These are phyloP conservation scores for Claviceps pazoutovae DNA, from an alignment of 2,329 filamentous ascomycete genomes.

Conservation along the genomic window DNA sequence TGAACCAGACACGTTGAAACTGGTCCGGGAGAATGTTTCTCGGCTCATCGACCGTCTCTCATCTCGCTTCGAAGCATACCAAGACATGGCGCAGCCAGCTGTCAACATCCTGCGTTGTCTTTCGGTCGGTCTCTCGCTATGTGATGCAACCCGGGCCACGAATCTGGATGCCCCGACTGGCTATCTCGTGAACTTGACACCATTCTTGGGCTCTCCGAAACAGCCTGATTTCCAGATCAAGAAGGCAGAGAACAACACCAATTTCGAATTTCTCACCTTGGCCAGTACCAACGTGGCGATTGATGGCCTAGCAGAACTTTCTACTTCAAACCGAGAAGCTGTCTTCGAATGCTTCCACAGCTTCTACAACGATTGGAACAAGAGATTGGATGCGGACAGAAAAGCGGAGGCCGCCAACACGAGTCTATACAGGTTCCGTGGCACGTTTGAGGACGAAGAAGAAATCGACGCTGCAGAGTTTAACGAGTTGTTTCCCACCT, in stretches of 20 bases:
- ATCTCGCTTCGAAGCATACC: constrained; percentile 61
- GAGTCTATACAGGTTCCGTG: constrained; percentile 73
- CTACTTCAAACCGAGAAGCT: constrained; percentile 30
- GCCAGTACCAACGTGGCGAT: constrained; percentile 25
- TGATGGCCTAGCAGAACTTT: constrained; percentile 30
- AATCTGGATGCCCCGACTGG: constrained; percentile 21
- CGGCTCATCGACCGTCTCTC: constrained; percentile 58
- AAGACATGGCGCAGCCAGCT: constrained; percentile 68
- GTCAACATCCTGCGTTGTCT: constrained; percentile 69
- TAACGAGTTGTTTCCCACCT: constrained; percentile 68
- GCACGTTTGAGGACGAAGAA: constrained; percentile 62
- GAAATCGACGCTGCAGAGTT: constrained; percentile 63
- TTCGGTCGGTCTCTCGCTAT: constrained; percentile 58
- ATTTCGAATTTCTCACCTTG: constrained; percentile 30
- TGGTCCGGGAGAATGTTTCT: constrained; percentile 43
- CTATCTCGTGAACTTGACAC: constrained; percentile 31
- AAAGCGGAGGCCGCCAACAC: constrained; percentile 58
- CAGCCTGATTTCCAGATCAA: constrained; percentile 16
- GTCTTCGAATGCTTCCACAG: constrained; percentile 54
- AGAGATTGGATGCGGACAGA: constrained; percentile 62
- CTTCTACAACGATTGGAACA: constrained; percentile 71
- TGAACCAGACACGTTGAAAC: constrained; percentile 26
- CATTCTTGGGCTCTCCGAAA: constrained; percentile 40
- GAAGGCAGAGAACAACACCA: constrained; percentile 11
- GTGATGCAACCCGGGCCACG: constrained; percentile 29